These are phyloP conservation scores for Paradendryphiella salina DNA, from an alignment of 2,329 filamentous ascomycete genomes.

Conservation along the genomic window DNA sequence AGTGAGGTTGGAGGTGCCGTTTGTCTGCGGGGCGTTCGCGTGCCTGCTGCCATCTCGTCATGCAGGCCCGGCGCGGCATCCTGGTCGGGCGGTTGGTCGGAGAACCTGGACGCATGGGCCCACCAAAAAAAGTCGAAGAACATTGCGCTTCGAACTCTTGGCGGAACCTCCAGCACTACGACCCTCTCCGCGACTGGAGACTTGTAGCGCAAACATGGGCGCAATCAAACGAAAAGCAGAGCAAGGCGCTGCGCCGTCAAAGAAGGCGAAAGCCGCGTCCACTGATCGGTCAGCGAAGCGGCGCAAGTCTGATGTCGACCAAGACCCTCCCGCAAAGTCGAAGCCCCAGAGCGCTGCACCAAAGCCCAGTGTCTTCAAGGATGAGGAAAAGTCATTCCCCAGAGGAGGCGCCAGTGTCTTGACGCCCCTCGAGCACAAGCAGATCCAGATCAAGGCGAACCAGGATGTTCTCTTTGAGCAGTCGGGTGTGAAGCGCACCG, in stretches of 20 bases:
- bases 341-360: conserved; percentile 40
- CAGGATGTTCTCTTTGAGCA: conserved; percentile 91
- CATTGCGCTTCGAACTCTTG: conserved; percentile 23
- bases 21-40: neutral
- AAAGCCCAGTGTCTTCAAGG: conserved; percentile 56
- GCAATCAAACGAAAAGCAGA: conserved; percentile 54
- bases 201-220: conserved; percentile 44
- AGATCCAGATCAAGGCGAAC: conserved; percentile 91
- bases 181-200: conserved; percentile 4
- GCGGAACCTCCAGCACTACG: conserved; percentile 19
- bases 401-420: conserved; percentile 88
- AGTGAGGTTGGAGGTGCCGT: neutral
- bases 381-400: conserved; percentile 89
- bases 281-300: conserved; percentile 44
- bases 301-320: conserved; percentile 42
- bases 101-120: conserved; percentile 14
- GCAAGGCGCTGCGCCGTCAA: conserved; percentile 32
- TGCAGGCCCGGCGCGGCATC: conserved; percentile 1
- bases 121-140: conserved; percentile 16
- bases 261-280: conserved; percentile 36
- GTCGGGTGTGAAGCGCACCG: conserved; percentile 60
- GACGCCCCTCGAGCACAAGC: conserved; percentile 92
- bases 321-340: conserved; percentile 33
- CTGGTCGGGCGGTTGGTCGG: conserved; percentile 12
- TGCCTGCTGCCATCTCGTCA: conserved; percentile 2